Percentiles rank a stretch among this genome's conserved stretches.
Evolutionary conservation across 257 asterid species (phyloP).

Genomic region (Nicotiana obtusifolia): DNA sequence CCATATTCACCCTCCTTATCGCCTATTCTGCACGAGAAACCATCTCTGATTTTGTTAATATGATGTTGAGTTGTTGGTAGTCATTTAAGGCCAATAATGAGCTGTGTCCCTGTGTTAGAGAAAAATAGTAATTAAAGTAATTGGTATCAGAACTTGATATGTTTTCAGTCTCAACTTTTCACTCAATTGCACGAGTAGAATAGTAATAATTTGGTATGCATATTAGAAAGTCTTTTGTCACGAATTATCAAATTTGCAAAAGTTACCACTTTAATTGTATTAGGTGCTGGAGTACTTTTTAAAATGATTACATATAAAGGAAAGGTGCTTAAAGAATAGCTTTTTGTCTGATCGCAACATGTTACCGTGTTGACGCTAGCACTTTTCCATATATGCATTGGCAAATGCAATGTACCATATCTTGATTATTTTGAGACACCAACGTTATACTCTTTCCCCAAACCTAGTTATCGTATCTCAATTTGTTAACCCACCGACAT

Average conservation of each 20-base stretch:
- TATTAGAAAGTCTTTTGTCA: not conserved
- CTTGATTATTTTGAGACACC: not conserved
- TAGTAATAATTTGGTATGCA: not conserved
- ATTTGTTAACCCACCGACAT: not conserved
- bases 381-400: not conserved
- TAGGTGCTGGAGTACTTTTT: not conserved
- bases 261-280: not conserved
- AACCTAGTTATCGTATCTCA: not conserved
- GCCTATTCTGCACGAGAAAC: not conserved
- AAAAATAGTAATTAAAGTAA: not conserved
- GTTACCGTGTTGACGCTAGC: constrained; percentile 2
- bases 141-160: not conserved
- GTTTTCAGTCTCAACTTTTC: not conserved
- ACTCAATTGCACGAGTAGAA: not conserved
- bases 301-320: not conserved
- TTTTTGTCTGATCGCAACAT: not conserved
- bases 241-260: not conserved
- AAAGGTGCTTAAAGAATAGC: not conserved
- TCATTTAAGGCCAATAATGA: not conserved
- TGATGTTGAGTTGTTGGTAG: not conserved
- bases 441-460: not conserved
- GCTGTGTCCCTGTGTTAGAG: too few species aligned
- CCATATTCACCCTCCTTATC: not conserved
- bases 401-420: not conserved
- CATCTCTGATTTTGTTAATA: not conserved